phyloP scores from a whole-genome alignment of 2,329 filamentous ascomycete species.

The Cytospora paraplurivora region DNA sequence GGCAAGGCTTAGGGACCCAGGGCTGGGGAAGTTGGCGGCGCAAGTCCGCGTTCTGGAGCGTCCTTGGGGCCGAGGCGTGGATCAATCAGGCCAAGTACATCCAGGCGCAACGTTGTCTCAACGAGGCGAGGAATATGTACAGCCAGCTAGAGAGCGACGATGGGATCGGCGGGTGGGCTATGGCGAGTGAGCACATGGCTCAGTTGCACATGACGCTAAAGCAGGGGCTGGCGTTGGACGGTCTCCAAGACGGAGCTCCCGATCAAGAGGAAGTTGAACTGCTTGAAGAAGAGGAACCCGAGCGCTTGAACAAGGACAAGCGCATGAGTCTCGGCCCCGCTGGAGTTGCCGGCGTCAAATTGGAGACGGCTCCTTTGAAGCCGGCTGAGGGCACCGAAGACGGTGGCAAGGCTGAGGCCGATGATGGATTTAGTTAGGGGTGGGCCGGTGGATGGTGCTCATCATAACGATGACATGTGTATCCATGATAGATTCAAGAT shows the following conservation, averaged over 20 bases:
- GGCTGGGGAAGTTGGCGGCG: constrained; percentile 72
- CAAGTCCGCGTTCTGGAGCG: constrained; percentile 88
- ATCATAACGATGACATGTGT: constrained; percentile 15
- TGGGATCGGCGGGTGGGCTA: constrained; percentile 53
- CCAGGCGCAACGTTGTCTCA: constrained; percentile 77
- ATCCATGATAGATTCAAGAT: constrained; percentile 24
- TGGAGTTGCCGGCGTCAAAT: constrained; percentile 32
- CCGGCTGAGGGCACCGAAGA: constrained; percentile 22
- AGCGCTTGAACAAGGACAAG: constrained; percentile 51
- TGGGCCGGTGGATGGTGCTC: not conserved
- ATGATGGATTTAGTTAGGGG: constrained; percentile 36
- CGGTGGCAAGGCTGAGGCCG: constrained; percentile 10
- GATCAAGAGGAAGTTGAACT: constrained; percentile 45
- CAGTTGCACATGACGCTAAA: constrained; percentile 54
- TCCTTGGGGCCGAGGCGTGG: constrained; percentile 84
- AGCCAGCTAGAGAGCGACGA: constrained; percentile 51
- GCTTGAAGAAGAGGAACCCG: constrained; percentile 53
- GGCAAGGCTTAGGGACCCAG: constrained; percentile 65
- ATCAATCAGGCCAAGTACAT: constrained; percentile 73
- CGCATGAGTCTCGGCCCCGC: constrained; percentile 55
- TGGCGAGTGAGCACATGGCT: constrained; percentile 55
- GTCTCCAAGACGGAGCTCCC: constrained; percentile 31
- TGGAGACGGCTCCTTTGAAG: constrained; percentile 40
- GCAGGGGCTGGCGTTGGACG: constrained; percentile 45
- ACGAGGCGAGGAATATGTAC: constrained; percentile 65